Conservation (phyloP, 345 rosid genomes). For the Salix brachista region DNA sequence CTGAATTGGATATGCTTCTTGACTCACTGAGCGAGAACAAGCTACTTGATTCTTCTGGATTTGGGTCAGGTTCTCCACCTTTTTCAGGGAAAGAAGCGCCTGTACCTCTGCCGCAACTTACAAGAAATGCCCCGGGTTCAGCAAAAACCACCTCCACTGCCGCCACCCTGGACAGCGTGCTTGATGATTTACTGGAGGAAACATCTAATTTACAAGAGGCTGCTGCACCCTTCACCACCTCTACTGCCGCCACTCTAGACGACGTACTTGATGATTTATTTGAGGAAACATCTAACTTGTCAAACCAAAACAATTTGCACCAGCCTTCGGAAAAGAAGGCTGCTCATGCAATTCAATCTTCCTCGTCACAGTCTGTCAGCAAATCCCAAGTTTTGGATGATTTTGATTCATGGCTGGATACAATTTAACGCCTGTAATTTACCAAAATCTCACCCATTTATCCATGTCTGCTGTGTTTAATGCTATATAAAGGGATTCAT, state of each 20-base stretch:
- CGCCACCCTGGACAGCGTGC: conserved; percentile 39
- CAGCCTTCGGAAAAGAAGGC: conserved; percentile 17
- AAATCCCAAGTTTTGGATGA: conserved; percentile 62
- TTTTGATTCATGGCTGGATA: conserved; percentile 84
- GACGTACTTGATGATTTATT: conserved; percentile 60
- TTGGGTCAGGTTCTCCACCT: conserved; percentile 6
- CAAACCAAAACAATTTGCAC: conserved; percentile 14
- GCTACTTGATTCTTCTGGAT: conserved; percentile 16
- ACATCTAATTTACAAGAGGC: conserved; percentile 28
- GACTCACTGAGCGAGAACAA: conserved; percentile 41
- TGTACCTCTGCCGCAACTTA: conserved; percentile 11
- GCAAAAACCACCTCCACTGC: conserved; percentile 6
- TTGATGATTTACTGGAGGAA: conserved; percentile 58
- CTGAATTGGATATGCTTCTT: conserved; percentile 71
- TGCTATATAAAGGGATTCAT: neutral
- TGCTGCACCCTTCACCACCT: neutral
- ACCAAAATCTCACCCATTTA: conserved; percentile 7
- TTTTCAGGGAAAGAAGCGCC: conserved; percentile 8
- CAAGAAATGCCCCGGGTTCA: conserved; percentile 19
- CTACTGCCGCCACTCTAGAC: conserved; percentile 28
- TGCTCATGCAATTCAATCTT: conserved; percentile 12
- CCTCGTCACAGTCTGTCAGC: conserved; percentile 27
- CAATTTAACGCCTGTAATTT: conserved; percentile 36
- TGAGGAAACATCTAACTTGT: conserved; percentile 37
- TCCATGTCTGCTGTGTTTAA: neutral